These are phyloP conservation scores for Jimgerdemannia flammicorona DNA, from an alignment of 192 early-diverging fungal genomes.

Conservation along the genomic window DNA sequence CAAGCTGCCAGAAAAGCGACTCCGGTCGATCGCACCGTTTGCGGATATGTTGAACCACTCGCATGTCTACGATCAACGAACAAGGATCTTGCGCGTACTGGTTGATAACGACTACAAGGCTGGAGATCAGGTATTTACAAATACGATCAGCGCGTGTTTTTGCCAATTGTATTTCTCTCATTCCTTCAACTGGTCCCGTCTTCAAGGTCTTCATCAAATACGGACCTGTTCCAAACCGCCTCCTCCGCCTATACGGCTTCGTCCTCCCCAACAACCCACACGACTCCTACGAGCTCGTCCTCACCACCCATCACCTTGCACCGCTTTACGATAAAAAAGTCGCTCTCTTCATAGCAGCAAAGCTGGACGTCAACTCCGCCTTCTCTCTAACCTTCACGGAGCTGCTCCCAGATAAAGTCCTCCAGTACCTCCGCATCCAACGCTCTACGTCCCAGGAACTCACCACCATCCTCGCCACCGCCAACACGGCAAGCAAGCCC, in stretches of 20 bases:
- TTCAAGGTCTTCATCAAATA: slow-evolving; percentile 30
- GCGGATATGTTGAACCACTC: slow-evolving; percentile 38
- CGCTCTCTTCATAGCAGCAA: slow-evolving; percentile 12
- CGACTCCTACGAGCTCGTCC: slow-evolving; percentile 28
- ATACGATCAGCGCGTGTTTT: too few relatives aligned
- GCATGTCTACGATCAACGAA: slow-evolving; percentile 18
- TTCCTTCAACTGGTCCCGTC: too few relatives aligned
- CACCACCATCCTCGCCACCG: neutral
- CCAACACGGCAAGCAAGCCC: slow-evolving; percentile 4
- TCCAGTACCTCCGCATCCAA: slow-evolving; percentile 39
- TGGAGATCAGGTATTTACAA: slow-evolving; percentile 28
- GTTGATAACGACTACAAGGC: slow-evolving; percentile 30
- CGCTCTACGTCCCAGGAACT: slow-evolving; percentile 17
- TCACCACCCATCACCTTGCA: slow-evolving; percentile 22
- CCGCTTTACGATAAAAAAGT: slow-evolving; percentile 30
- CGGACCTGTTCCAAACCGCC: slow-evolving; percentile 29
- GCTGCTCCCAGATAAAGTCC: slow-evolving; percentile 25
- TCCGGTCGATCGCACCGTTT: slow-evolving; percentile 33
- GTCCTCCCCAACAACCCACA: slow-evolving; percentile 27
- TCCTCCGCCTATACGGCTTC: slow-evolving; percentile 36
- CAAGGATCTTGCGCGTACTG: slow-evolving; percentile 22
- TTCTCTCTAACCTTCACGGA: slow-evolving; percentile 25
- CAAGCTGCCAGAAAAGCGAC: slow-evolving; percentile 3
- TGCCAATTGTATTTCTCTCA: neutral
- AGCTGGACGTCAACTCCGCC: slow-evolving; percentile 7